A percentile compares a stretch with the other conserved stretches of the same genome.
Evolutionary conservation across 768 basidiomycete genomes (phyloP).

Genomic region (Sarcodon sp.): DNA sequence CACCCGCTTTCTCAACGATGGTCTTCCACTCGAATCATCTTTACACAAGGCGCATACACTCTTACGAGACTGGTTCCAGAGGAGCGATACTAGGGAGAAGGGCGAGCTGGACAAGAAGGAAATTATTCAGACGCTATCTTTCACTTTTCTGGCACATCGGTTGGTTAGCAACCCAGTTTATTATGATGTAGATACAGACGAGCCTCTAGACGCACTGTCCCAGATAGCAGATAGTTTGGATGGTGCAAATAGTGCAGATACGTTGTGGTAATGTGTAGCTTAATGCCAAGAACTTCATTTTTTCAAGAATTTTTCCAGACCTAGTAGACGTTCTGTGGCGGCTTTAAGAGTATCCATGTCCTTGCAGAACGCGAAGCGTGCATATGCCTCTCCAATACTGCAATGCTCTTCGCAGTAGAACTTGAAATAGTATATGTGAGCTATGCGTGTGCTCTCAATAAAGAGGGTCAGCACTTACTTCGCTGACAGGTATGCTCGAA

Average conservation of each 20-base stretch:
- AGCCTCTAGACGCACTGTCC: conserved; percentile 47
- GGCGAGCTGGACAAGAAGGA: conserved; percentile 39
- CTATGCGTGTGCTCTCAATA: not conserved
- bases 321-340: conserved; percentile 76
- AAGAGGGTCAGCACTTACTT: conserved; percentile 37
- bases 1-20: conserved; percentile 75
- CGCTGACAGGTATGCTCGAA: conserved; percentile 90
- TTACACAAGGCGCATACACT: conserved; percentile 41
- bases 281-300: conserved; percentile 1
- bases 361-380: conserved; percentile 93
- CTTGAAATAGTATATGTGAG: conserved; percentile 22
- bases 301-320: conserved; percentile 52
- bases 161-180: conserved; percentile 73
- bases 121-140: conserved; percentile 58
- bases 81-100: not conserved
- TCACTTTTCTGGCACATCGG: conserved; percentile 67
- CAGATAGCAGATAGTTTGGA: conserved; percentile 49
- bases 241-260: not conserved
- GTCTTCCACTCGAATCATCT: conserved; percentile 80
- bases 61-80: conserved; percentile 11
- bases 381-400: conserved; percentile 75
- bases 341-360: conserved; percentile 71
- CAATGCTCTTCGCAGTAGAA: conserved; percentile 90
- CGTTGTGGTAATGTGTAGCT: not conserved
- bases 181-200: conserved; percentile 45